Percentiles rank a stretch among this genome's conserved stretches.
Evolutionary conservation across 1,284 basidiomycete species (phyloP).

Genomic region (Cutaneotrichosporon daszewskae): DNA sequence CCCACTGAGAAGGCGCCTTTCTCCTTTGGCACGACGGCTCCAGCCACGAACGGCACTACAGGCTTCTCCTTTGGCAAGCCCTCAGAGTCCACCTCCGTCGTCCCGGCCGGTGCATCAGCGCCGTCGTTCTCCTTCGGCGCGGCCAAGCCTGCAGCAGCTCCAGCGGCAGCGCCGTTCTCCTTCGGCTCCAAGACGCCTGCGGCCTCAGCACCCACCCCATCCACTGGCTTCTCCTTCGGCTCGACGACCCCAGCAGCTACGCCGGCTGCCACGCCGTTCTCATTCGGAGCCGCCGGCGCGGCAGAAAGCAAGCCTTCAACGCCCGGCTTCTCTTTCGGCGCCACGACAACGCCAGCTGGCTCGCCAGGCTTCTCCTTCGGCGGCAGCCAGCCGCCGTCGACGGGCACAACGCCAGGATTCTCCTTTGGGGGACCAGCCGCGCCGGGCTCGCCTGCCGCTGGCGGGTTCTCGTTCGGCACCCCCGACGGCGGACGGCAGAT

Average conservation of each 20-base stretch:
- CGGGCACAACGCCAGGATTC: too few species aligned
- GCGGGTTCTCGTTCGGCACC: too few species aligned
- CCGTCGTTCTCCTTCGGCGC: not conserved
- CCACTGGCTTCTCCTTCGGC: not conserved
- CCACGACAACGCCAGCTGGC: too few species aligned
- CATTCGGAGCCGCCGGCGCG: conserved; percentile 5
- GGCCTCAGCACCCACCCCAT: not conserved
- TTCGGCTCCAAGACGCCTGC: not conserved
- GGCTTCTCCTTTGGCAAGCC: not conserved
- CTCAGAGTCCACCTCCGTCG: too few species aligned
- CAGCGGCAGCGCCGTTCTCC: conserved; percentile 8
- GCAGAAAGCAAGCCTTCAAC: too few species aligned
- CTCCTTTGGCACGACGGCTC: not conserved
- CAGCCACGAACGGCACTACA: not conserved
- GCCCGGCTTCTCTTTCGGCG: too few species aligned
- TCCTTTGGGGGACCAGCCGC: too few species aligned
- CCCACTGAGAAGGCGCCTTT: not conserved
- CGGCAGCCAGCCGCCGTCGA: too few species aligned
- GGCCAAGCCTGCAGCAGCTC: not conserved
- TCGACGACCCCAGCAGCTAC: not conserved
- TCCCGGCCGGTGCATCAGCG: too few species aligned
- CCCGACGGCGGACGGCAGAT: too few species aligned
- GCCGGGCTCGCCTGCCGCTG: too few species aligned
- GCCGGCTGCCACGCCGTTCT: conserved; percentile 9
- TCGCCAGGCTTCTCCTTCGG: too few species aligned